phyloP scores from a whole-genome alignment of 768 basidiomycete genomes.

The Mycena capillaripes region DNA sequence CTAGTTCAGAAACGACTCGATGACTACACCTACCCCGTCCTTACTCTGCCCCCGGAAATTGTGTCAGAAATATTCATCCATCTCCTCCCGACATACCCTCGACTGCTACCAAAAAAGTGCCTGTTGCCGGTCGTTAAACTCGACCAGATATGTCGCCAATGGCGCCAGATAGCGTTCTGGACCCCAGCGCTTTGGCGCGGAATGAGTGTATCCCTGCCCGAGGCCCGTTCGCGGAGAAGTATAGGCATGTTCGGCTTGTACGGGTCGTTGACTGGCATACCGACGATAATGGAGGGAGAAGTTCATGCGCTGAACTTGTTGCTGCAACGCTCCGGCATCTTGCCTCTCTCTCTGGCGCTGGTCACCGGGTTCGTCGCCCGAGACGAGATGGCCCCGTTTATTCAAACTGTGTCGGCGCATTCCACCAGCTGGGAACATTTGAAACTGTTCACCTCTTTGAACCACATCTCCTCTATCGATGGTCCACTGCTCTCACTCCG shows the following conservation, averaged over 20 bases:
- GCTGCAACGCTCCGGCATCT: neutral
- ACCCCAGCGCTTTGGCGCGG: neutral
- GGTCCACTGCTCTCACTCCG: neutral
- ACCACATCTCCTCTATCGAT: neutral
- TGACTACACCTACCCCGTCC: neutral
- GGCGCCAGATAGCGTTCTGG: neutral
- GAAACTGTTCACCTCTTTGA: neutral
- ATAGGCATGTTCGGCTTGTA: neutral
- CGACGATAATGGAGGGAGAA: neutral
- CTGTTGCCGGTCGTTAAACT: neutral
- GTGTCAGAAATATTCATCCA: neutral
- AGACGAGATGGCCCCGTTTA: neutral
- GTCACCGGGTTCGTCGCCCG: neutral
- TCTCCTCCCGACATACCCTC: neutral
- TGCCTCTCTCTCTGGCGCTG: neutral
- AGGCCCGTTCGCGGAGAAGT: neutral
- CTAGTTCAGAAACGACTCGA: neutral
- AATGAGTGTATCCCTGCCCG: neutral
- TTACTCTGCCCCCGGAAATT: neutral
- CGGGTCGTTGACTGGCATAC: no score
- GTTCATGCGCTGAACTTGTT: neutral
- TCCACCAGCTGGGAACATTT: neutral
- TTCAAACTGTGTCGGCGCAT: neutral
- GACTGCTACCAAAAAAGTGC: neutral
- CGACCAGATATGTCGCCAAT: neutral